phyloP scores from a whole-genome alignment of 2,329 filamentous ascomycete genomes.

The Pseudogymnoascus sp. region DNA sequence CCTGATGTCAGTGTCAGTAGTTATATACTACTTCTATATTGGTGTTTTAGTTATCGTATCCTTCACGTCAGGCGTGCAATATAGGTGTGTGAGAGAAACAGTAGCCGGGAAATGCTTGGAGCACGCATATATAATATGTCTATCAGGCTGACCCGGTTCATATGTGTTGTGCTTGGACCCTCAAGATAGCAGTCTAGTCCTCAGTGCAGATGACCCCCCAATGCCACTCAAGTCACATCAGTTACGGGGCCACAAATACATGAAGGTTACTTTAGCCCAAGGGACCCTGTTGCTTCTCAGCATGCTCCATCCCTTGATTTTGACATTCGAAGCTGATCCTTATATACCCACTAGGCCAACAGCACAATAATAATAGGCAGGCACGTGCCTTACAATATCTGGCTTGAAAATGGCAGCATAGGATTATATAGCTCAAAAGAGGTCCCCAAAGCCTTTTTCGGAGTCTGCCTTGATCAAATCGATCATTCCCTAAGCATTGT shows the following conservation, averaged over 20 bases:
- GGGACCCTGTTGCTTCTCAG: background rate
- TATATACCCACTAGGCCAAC: background rate
- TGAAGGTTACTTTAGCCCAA: too few relatives aligned
- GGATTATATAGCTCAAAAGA: constrained; percentile 48
- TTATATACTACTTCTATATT: background rate
- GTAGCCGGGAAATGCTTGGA: background rate
- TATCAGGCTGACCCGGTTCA: background rate
- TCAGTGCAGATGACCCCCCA: background rate
- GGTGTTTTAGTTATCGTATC: background rate
- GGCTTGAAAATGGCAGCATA: background rate
- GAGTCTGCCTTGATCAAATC: constrained; percentile 90
- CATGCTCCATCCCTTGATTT: background rate
- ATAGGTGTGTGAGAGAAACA: background rate
- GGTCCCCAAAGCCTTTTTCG: constrained; percentile 81
- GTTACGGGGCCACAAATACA: background rate
- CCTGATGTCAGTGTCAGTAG: background rate
- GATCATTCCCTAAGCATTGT: constrained; percentile 64
- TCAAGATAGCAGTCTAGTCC: background rate
- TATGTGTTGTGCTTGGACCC: background rate
- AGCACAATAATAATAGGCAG: background rate
- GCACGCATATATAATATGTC: background rate
- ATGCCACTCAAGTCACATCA: background rate
- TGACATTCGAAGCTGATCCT: background rate
- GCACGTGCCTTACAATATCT: background rate
- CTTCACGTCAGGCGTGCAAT: background rate